Evolutionary conservation across 1,284 basidiomycete species (phyloP), one percentile per base, ranked within the genome.

Genomic region (Papiliotrema flavescens): DNA sequence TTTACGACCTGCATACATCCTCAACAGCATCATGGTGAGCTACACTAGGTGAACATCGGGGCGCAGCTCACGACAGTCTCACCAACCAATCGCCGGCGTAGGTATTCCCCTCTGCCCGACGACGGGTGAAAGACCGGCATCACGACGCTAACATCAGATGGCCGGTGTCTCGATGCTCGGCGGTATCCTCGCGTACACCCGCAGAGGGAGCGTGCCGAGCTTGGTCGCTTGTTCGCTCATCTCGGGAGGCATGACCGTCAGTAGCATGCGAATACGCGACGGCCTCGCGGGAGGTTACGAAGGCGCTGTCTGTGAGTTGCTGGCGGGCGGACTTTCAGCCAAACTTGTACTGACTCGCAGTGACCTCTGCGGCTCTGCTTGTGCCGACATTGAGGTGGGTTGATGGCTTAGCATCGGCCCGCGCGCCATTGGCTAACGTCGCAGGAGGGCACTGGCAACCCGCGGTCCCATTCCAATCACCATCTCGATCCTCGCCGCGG

Each of bases 231-330:
- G 63, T 1, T 53, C 70, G 20, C 65, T 59, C 4, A 61, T 71
- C 19, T 67, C 63, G 7, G 59, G 61, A n/a, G 35, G 56, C 19
- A 69, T 71, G 70, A 63, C 62, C 4, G 23, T 67, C 22, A 63
- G 65, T 35, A 51, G 55, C 19, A 67, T 73, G 66, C 47, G 70
- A 19, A 70, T 73, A 46, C 49, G 62, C n/a, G 71, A 73, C 55
- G 56, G 59, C 0, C 59, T 69, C 63, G 50, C 60, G 7, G 63
- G 61, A 28, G 71, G 71, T 0, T 47, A 57, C 22, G 69, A 69
- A 48, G 61, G 64, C 1, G 71, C 71, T 32, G 55, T 61, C 15
- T 61, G 63, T 64, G 55, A 47, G 60, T 61, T 17, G 0, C 37
- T 53, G 23, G 37, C 47, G 3, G 39, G 57, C 5, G 49, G 52